A percentile compares a stretch with the other conserved stretches of the same genome.
phyloP scores from a whole-genome alignment of 129 eudicot genomes.

The Flaveria linearis region DNA sequence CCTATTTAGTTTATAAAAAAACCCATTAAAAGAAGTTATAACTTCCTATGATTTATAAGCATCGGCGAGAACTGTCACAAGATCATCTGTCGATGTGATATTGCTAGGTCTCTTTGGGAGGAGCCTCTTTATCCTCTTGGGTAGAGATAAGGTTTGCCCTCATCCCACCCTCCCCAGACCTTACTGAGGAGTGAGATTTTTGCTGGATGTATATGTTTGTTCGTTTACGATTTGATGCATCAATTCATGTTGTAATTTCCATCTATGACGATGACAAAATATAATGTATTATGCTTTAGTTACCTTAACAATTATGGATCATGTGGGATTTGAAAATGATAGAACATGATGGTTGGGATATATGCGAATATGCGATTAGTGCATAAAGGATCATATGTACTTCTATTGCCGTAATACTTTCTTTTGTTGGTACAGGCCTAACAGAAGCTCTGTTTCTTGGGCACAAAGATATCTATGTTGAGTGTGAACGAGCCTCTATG shows the following conservation, averaged over 20 bases:
- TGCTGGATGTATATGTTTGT: no score
- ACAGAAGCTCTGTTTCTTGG: slow-evolving; percentile 82
- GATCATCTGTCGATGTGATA: not conserved
- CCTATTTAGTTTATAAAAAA: no score
- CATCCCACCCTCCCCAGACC: no score
- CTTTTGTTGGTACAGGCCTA: slow-evolving; percentile 53
- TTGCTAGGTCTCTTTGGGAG: not conserved
- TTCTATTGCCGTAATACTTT: slow-evolving; percentile 10
- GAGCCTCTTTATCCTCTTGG: no score
- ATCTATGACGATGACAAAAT: no score
- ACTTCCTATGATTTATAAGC: not conserved
- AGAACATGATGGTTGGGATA: slow-evolving; percentile 1
- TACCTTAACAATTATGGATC: not conserved
- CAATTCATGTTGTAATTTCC: no score
- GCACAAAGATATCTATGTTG: slow-evolving; percentile 80
- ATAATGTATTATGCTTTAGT: not conserved
- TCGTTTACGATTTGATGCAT: no score
- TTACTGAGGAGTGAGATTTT: no score
- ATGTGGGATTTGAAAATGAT: not conserved
- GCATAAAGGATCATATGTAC: not conserved
- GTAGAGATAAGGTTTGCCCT: no score
- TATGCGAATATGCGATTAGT: slow-evolving; percentile 18
- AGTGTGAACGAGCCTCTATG: slow-evolving; percentile 84
- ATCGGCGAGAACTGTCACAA: not conserved
- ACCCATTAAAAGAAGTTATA: not conserved